Percentiles rank a stretch among this genome's conserved stretches.
These are phyloP conservation scores for Craterostigma plantagineum DNA, from an alignment of 257 asterid species.

Conservation along the genomic window DNA sequence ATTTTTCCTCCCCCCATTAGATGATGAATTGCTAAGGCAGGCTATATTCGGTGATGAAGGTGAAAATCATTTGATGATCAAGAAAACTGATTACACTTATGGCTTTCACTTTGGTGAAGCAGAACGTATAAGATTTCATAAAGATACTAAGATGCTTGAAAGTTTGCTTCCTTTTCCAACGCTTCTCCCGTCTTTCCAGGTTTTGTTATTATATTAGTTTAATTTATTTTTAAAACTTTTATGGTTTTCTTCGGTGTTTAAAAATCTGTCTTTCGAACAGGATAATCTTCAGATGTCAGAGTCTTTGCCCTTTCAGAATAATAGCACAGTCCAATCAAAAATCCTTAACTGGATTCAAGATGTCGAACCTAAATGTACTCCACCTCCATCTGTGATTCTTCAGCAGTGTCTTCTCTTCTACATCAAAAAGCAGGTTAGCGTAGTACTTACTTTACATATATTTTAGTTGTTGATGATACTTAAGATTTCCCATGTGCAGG, in stretches of 20 bases:
- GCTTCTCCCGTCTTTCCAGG: slow-evolving; percentile 81
- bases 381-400: slow-evolving; percentile 60
- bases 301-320: slow-evolving; percentile 77
- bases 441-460: slow-evolving; percentile 4
- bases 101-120: slow-evolving; percentile 55
- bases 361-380: slow-evolving; percentile 49
- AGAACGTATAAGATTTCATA: slow-evolving; percentile 30
- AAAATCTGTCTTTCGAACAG: slow-evolving; percentile 26
- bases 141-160: slow-evolving; percentile 56
- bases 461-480: slow-evolving; percentile 6
- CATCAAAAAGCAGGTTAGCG: slow-evolving; percentile 80
- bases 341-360: slow-evolving; percentile 52
- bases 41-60: slow-evolving; percentile 35
- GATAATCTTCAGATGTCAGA: slow-evolving; percentile 60
- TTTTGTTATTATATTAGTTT: slow-evolving; percentile 10
- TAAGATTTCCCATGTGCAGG: slow-evolving; percentile 32
- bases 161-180: slow-evolving; percentile 78
- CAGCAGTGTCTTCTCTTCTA: slow-evolving; percentile 75
- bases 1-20: slow-evolving; percentile 62
- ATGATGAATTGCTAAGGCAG: slow-evolving; percentile 63
- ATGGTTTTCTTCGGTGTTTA: slow-evolving; percentile 8
- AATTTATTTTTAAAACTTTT: slow-evolving; percentile 11
- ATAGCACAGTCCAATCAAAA: slow-evolving; percentile 75
- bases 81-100: slow-evolving; percentile 36
- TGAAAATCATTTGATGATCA: slow-evolving; percentile 18